Conservation (phyloP, 306 rosid genomes). For the Comarum palustre region DNA sequence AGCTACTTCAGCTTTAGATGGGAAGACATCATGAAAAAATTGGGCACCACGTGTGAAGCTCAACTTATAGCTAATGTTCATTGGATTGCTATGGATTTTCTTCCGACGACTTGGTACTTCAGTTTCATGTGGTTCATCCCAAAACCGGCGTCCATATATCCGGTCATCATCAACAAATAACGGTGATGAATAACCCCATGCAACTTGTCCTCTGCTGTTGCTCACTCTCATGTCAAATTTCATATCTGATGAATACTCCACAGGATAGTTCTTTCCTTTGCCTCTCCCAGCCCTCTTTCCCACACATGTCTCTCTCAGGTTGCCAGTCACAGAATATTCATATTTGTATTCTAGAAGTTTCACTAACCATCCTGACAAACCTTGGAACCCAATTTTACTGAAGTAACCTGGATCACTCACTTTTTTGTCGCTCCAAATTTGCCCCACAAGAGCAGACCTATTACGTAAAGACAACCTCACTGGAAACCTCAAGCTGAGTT, state of each 20-base stretch:
- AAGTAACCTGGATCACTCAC: slow-evolving; percentile 53
- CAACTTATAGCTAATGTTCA: slow-evolving; percentile 63
- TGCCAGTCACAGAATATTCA: slow-evolving; percentile 49
- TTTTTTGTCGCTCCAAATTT: slow-evolving; percentile 58
- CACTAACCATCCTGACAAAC: slow-evolving; percentile 31
- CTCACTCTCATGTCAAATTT: slow-evolving; percentile 52
- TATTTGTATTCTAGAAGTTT: slow-evolving; percentile 40
- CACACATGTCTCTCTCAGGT: slow-evolving; percentile 41
- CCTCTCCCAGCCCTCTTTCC: slow-evolving; percentile 35
- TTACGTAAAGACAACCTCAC: slow-evolving; percentile 52
- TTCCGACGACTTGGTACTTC: slow-evolving; percentile 13
- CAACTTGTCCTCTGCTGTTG: slow-evolving; percentile 55
- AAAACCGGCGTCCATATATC: slow-evolving; percentile 29
- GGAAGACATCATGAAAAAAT: slow-evolving; percentile 28
- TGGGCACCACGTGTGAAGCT: slow-evolving; percentile 45
- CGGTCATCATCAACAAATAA: slow-evolving; percentile 53
- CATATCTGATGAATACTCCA: slow-evolving; percentile 66
- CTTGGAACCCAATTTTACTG: slow-evolving; percentile 44
- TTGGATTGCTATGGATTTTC: slow-evolving; percentile 19
- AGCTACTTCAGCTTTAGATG: slow-evolving; percentile 39
- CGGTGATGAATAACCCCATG: slow-evolving; percentile 59
- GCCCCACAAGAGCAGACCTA: slow-evolving; percentile 51
- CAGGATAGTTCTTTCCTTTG: slow-evolving; percentile 54
- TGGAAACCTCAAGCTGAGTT: slow-evolving; percentile 54
- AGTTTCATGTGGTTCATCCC: not conserved